phyloP scores from a whole-genome alignment of 2,329 filamentous ascomycete genomes.

The Penicillium oxalicum region DNA sequence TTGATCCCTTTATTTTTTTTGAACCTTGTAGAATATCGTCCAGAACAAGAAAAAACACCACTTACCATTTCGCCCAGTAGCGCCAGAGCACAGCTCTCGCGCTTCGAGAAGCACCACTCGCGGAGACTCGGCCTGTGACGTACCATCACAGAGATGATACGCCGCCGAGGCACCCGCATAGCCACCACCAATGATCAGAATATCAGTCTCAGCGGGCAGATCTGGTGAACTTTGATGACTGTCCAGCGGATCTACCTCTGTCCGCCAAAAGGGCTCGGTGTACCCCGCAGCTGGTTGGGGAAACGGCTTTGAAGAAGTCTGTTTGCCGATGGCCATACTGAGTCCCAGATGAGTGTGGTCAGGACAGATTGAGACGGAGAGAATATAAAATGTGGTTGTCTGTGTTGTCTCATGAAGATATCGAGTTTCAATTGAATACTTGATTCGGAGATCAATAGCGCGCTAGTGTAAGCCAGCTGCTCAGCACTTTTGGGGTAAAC shows the following conservation, averaged over 20 bases:
- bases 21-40: too few species aligned
- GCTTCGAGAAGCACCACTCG: slow-evolving; percentile 37
- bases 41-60: too few species aligned
- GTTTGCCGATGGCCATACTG: background rate
- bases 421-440: too few species aligned
- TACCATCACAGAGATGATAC: slow-evolving; percentile 33
- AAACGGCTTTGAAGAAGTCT: background rate
- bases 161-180: slow-evolving; percentile 41
- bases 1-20: background rate
- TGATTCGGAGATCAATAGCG: too few species aligned
- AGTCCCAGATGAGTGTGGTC: too few species aligned
- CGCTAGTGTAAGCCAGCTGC: too few species aligned
- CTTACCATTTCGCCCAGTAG: slow-evolving; percentile 39
- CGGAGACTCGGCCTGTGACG: slow-evolving; percentile 7
- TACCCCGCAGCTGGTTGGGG: slow-evolving; percentile 1
- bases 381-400: too few species aligned
- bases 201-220: slow-evolving; percentile 36
- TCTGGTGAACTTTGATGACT: slow-evolving; percentile 3
- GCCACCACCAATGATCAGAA: slow-evolving; percentile 45
- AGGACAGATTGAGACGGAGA: too few species aligned
- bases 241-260: slow-evolving; percentile 1
- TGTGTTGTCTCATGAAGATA: too few species aligned
- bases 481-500: too few species aligned
- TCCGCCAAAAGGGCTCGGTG: slow-evolving; percentile 2
- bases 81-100: slow-evolving; percentile 36